Conservation (phyloP, 2,329 filamentous ascomycete genomes). For the Exophiala lecanii-corni region DNA sequence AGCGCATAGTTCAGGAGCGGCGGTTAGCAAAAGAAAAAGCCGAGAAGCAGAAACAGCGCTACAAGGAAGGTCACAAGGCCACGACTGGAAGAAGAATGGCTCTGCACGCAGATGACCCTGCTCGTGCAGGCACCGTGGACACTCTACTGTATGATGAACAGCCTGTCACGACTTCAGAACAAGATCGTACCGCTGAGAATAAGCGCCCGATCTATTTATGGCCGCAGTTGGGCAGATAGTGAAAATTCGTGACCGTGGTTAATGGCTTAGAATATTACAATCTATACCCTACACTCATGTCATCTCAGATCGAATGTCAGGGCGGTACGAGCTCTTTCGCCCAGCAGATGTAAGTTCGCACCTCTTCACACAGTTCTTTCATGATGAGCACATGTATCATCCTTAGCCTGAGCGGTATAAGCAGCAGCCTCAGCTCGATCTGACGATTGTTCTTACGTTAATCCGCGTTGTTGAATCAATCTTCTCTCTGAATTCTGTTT, state of each 20-base stretch:
- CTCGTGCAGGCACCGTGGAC: conserved; percentile 5
- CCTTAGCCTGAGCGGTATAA: conserved; percentile 68
- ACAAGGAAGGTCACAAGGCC: background rate
- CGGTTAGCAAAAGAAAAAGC: conserved; percentile 23
- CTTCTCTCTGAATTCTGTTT: conserved; percentile 40
- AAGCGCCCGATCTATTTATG: background rate
- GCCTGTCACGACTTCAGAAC: background rate
- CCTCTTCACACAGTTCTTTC: too few relatives aligned
- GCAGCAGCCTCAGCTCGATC: conserved; percentile 21
- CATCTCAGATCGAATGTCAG: too few relatives aligned
- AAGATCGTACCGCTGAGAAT: background rate
- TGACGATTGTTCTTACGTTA: conserved; percentile 30
- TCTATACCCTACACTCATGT: background rate
- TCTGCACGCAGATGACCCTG: conserved; percentile 14
- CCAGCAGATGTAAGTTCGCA: too few relatives aligned
- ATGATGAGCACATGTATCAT: conserved; percentile 96
- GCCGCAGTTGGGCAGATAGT: background rate
- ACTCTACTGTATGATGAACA: conserved; percentile 12
- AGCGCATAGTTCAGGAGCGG: conserved; percentile 58
- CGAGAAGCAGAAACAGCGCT: conserved; percentile 10
- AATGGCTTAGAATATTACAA: too few relatives aligned
- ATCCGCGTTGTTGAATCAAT: conserved; percentile 40
- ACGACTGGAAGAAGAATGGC: background rate
- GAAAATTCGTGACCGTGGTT: too few relatives aligned
- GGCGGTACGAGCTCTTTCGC: too few relatives aligned